Evolutionary conservation across 2,329 filamentous ascomycete species (phyloP).

Genomic region (Aspergillus texensis): DNA sequence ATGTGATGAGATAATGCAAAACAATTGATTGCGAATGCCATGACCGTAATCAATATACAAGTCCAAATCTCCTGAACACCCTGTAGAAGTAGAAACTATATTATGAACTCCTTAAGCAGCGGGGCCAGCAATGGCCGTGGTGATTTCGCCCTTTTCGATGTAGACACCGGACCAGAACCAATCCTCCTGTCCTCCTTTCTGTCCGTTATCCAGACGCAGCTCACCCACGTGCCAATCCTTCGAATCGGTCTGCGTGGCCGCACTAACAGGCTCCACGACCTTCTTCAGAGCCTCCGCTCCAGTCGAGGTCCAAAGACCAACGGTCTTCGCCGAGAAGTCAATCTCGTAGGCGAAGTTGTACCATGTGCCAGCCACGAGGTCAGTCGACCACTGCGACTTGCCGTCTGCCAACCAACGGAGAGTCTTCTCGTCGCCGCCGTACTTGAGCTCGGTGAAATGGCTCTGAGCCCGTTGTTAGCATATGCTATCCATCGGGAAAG

Average conservation of each 20-base stretch:
- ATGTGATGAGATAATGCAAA: neutral
- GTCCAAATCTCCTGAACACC: neutral
- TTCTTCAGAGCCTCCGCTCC: conserved; percentile 60
- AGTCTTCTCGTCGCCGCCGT: conserved; percentile 61
- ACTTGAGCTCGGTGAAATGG: conserved; percentile 76
- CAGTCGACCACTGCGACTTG: conserved; percentile 63
- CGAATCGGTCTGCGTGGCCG: conserved; percentile 66
- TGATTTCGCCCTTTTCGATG: conserved; percentile 61
- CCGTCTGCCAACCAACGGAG: conserved; percentile 68
- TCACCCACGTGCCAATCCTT: conserved; percentile 74
- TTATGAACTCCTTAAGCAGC: neutral
- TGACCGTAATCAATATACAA: neutral
- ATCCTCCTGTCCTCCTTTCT: conserved; percentile 62
- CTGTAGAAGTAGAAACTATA: too few relatives aligned
- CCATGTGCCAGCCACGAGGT: conserved; percentile 67
- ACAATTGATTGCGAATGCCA: conserved; percentile 9
- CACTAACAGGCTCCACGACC: conserved; percentile 62
- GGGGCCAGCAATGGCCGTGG: conserved; percentile 33
- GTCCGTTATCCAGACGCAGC: conserved; percentile 63
- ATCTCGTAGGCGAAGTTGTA: conserved; percentile 77
- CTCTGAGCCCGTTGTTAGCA: conserved; percentile 45
- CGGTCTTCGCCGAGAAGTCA: conserved; percentile 64
- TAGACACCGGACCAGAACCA: conserved; percentile 74
- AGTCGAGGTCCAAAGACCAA: conserved; percentile 72
- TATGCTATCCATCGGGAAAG: neutral